Base-by-base conservation (phyloP, 1,284 basidiomycete genomes). In the Flammula alnicola region DNA sequence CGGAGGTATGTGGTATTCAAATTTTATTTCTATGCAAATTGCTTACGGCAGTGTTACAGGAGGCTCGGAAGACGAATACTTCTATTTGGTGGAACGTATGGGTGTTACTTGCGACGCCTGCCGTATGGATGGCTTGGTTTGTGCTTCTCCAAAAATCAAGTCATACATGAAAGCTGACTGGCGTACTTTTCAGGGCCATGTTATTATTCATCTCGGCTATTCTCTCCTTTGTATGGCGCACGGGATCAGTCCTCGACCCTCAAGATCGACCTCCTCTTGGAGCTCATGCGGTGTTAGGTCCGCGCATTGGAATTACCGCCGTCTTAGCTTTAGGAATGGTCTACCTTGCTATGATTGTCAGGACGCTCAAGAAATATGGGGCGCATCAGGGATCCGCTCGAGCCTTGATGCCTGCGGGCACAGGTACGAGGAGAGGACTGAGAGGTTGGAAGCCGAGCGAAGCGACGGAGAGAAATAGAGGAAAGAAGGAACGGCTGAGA, bases 51-150 rank as follows among this genome's bases (percentile, higher is more conserved):
- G 38, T 20, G 3, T 25, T 47, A n/a, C 52, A 89, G 84, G 87
- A 90, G 67, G 84, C 86, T 17, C 77, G 80, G 44, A 80, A 78
- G 63, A 79, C 79, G 0, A 79, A 83, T 29, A 84, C 87, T 0
- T 67, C 77, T 7, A 80, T 91, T 17, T 75, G 80, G 65, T 91
- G 88, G 88, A 91, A 91, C 55, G 84, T 88, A 10, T 91, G 88
- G 89, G 84, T 90, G 1, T 60, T 91, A 7, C 71, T 91, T 11
- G 81, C 86, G 1, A 83, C 88, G 70, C 88, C 88, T 0, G 82
- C 78, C 0, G 71, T 90, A 11, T 91, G 86, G 82, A 78, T 91
- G 54, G 77, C 86, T 12, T 91, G 88, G 86, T 82, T n/a, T n/a
- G n/a, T n/a, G n/a, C n/a, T n/a, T n/a, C n/a, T n/a, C n/a, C n/a